Conservation (phyloP, 2,329 filamentous ascomycete genomes). For the Parastagonospora avenae region DNA sequence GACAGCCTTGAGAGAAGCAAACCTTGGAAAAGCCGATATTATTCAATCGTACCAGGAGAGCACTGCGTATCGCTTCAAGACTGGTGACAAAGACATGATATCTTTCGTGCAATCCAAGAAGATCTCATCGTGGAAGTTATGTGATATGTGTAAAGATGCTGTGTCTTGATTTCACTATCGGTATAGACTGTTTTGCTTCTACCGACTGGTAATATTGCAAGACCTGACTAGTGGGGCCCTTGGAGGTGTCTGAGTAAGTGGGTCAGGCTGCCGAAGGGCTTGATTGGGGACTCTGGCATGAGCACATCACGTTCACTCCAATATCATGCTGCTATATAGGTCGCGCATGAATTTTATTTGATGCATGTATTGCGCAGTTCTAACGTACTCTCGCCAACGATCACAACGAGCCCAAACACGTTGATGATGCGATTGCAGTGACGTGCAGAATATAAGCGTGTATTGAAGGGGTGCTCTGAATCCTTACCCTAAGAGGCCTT, state of each 20-base stretch:
- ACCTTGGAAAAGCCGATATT: no score
- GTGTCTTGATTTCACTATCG: no score
- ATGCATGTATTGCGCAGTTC: constrained; percentile 13
- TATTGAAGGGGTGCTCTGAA: constrained; percentile 31
- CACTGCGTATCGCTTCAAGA: no score
- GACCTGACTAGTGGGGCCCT: constrained; percentile 14
- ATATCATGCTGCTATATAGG: constrained; percentile 13
- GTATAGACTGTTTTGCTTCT: no score
- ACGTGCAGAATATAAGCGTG: constrained; percentile 34
- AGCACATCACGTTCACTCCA: constrained; percentile 18
- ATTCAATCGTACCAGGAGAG: no score
- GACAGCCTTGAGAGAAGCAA: no score
- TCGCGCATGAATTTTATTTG: constrained; percentile 3
- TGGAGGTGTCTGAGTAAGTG: constrained; percentile 31
- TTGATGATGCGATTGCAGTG: constrained; percentile 46
- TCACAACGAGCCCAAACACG: constrained; percentile 71
- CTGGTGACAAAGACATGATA: no score
- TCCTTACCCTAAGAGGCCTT: constrained; percentile 32
- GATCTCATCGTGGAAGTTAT: no score
- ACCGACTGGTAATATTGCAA: not conserved
- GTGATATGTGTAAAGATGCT: no score
- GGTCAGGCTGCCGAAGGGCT: constrained; percentile 37
- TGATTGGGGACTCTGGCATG: constrained; percentile 36
- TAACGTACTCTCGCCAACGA: constrained; percentile 48
- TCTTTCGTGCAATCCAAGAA: no score